Evolutionary conservation across 129 eudicot species (phyloP).

Genomic region (Helianthus annuus): HanXRQr2.0-SUNRISE NC_035447.2:11692881-11693380

Average conservation of each 20-base stretch:
- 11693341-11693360: too few species aligned
- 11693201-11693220: too few species aligned
- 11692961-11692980: slow-evolving; percentile 56
- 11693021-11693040: slow-evolving; percentile 56
- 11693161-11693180: slow-evolving; percentile 9
- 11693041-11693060: slow-evolving; percentile 47
- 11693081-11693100: slow-evolving; percentile 50
- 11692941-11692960: slow-evolving; percentile 68
- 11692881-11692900: too few species aligned
- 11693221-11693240: too few species aligned
- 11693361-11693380: too few species aligned
- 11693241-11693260: too few species aligned
- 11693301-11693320: background rate
- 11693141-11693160: slow-evolving; percentile 23
- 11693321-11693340: too few species aligned
- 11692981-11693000: slow-evolving; percentile 43
- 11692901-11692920: slow-evolving; percentile 43
- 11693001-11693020: slow-evolving; percentile 69
- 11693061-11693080: slow-evolving; percentile 41
- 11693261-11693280: too few species aligned
- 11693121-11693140: background rate
- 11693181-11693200: background rate
- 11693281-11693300: too few species aligned
- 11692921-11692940: slow-evolving; percentile 60
- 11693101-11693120: slow-evolving; percentile 36